phyloP scores from a whole-genome alignment of 768 basidiomycete species.

The Coprinellus micaceus region DNA sequence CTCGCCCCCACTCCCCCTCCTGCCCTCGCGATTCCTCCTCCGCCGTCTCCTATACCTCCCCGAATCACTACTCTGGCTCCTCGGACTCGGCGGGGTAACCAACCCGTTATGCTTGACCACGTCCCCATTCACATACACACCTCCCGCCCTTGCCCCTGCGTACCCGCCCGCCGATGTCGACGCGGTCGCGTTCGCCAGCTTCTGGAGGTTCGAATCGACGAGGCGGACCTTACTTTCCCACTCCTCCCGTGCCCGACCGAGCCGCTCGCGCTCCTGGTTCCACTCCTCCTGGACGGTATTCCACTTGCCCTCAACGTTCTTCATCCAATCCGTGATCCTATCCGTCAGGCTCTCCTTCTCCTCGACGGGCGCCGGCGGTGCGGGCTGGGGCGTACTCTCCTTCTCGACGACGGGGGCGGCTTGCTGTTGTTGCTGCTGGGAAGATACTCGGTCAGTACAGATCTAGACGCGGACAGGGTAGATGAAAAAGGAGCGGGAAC shows the following conservation, averaged over 20 bases:
- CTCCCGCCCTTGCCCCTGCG: slow-evolving; percentile 1
- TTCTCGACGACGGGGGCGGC: too few relatives aligned
- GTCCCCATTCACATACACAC: slow-evolving; percentile 31
- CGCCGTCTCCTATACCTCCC: slow-evolving; percentile 41
- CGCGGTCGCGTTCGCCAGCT: background rate
- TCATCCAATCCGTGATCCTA: slow-evolving; percentile 70
- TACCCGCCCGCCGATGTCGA: background rate
- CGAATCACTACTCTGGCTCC: slow-evolving; percentile 66
- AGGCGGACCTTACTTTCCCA: slow-evolving; percentile 63
- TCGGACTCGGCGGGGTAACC: slow-evolving; percentile 74
- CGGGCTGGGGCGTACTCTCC: background rate
- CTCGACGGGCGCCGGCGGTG: slow-evolving; percentile 8
- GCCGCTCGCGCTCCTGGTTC: slow-evolving; percentile 73
- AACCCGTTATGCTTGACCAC: slow-evolving; percentile 42
- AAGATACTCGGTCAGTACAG: too few relatives aligned
- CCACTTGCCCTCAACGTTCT: slow-evolving; percentile 78
- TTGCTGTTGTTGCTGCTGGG: too few relatives aligned
- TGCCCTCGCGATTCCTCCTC: slow-evolving; percentile 16
- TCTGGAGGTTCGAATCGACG: background rate
- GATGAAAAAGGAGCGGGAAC: too few relatives aligned
- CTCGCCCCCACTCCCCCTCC: slow-evolving; percentile 22
- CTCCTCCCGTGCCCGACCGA: slow-evolving; percentile 71
- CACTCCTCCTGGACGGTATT: slow-evolving; percentile 74
- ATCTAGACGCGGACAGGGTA: too few relatives aligned
- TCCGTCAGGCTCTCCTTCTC: slow-evolving; percentile 32